These are phyloP conservation scores for Powellomyces hirtus DNA, from an alignment of 192 early-diverging fungal species.

Conservation along the genomic window DNA sequence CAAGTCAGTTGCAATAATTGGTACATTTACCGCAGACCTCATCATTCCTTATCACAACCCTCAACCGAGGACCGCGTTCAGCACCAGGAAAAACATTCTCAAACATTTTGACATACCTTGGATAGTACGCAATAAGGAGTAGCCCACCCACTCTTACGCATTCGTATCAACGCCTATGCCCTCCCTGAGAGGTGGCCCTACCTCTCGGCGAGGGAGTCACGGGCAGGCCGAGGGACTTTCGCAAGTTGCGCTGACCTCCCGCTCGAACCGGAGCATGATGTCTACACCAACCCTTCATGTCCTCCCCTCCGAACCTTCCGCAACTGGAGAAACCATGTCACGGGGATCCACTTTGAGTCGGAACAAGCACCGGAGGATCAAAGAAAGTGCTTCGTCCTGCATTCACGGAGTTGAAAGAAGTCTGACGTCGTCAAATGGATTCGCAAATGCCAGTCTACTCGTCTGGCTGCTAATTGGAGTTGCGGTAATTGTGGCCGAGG, in stretches of 20 bases:
- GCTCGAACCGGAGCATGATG: not conserved
- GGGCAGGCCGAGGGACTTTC: not conserved
- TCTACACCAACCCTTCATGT: not conserved
- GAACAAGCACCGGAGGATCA: not conserved
- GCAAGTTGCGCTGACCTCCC: not conserved
- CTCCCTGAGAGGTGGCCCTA: not conserved
- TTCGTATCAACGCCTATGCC: too few relatives aligned
- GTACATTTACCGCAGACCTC: too few relatives aligned
- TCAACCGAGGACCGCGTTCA: too few relatives aligned
- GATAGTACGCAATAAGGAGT: too few relatives aligned
- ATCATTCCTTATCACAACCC: too few relatives aligned
- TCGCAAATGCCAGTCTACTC: not conserved
- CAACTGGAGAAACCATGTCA: not conserved
- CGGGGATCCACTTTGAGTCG: not conserved
- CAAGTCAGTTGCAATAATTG: too few relatives aligned
- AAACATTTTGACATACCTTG: too few relatives aligned
- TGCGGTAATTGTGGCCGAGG: not conserved
- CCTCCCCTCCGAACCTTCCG: not conserved
- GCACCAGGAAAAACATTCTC: too few relatives aligned
- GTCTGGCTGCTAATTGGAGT: conserved; percentile 8
- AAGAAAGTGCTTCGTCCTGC: not conserved
- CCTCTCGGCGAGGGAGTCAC: not conserved
- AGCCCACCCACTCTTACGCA: too few relatives aligned
- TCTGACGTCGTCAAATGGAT: not conserved
- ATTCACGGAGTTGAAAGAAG: not conserved